A percentile compares a stretch with the other conserved stretches of the same genome.
These are phyloP conservation scores for Myxozyma melibiosi DNA, from an alignment of 805 yeast genomes.

Conservation along the genomic window DNA sequence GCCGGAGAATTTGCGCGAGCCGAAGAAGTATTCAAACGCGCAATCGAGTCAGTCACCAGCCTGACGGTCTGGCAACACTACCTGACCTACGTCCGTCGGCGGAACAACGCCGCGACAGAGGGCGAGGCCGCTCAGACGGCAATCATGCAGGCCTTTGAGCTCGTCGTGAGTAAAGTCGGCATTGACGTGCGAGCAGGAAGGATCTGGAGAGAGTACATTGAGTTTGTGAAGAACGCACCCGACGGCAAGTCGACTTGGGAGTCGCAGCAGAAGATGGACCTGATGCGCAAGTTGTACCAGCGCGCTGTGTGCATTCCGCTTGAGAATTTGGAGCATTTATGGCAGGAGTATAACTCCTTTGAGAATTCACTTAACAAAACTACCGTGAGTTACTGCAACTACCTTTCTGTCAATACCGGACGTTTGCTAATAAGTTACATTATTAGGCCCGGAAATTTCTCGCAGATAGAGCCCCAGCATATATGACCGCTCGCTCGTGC, in stretches of 20 bases:
- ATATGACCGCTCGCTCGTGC: constrained; percentile 83
- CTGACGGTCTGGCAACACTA: constrained; percentile 62
- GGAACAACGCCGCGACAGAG: constrained; percentile 63
- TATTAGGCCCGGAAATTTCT: constrained; percentile 71
- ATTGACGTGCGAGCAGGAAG: constrained; percentile 69
- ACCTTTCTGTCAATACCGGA: background rate
- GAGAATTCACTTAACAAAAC: constrained; percentile 74
- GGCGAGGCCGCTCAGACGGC: constrained; percentile 77
- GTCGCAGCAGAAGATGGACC: constrained; percentile 75
- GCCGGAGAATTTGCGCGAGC: constrained; percentile 67
- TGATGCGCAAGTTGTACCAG: constrained; percentile 71
- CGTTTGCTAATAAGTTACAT: background rate
- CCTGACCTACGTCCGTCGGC: constrained; percentile 72
- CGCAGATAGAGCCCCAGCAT: constrained; percentile 77
- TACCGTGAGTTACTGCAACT: constrained; percentile 45
- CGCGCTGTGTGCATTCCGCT: constrained; percentile 76
- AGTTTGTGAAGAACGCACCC: constrained; percentile 71
- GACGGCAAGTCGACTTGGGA: constrained; percentile 68
- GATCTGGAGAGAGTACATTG: constrained; percentile 83
- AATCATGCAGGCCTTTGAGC: constrained; percentile 79
- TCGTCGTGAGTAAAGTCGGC: constrained; percentile 78
- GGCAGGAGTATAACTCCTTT: constrained; percentile 82
- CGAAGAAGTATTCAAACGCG: constrained; percentile 62
- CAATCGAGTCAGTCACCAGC: constrained; percentile 20
- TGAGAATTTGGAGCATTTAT: constrained; percentile 68